Conservation (phyloP, 1,284 basidiomycete genomes). For the Rhodotorula sp. region DNA sequence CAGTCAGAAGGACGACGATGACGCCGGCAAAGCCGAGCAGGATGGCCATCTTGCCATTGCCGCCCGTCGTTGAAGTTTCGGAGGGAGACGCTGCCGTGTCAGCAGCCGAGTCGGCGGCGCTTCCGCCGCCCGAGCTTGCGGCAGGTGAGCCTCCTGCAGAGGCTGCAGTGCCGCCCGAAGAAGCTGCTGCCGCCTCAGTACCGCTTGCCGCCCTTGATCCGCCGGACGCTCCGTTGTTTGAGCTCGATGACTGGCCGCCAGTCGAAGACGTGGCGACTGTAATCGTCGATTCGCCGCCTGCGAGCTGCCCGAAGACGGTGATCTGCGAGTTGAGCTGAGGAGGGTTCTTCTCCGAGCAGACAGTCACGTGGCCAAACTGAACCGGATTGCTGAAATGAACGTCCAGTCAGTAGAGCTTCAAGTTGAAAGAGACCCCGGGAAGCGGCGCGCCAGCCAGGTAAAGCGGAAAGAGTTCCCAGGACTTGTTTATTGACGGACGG, state of each 20-base stretch:
- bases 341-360: slow-evolving; percentile 14
- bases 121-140: neutral
- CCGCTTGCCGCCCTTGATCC: too few species aligned
- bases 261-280: neutral
- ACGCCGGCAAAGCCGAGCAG: neutral
- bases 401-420: neutral
- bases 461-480: slow-evolving; percentile 10
- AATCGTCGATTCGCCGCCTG: neutral
- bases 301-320: slow-evolving; percentile 7
- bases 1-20: neutral
- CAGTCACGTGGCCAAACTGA: slow-evolving; percentile 11
- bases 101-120: neutral
- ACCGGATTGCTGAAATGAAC: neutral
- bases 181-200: neutral
- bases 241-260: neutral
- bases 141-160: neutral
- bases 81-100: neutral
- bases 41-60: neutral
- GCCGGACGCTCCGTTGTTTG: neutral
- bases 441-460: slow-evolving; percentile 9
- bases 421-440: too few species aligned
- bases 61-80: neutral
- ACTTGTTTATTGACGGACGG: slow-evolving; percentile 3
- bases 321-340: slow-evolving; percentile 2
- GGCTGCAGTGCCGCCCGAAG: neutral